Evolutionary conservation across 768 basidiomycete species (phyloP).

Genomic region (Boletus pseudopeckii): DNA sequence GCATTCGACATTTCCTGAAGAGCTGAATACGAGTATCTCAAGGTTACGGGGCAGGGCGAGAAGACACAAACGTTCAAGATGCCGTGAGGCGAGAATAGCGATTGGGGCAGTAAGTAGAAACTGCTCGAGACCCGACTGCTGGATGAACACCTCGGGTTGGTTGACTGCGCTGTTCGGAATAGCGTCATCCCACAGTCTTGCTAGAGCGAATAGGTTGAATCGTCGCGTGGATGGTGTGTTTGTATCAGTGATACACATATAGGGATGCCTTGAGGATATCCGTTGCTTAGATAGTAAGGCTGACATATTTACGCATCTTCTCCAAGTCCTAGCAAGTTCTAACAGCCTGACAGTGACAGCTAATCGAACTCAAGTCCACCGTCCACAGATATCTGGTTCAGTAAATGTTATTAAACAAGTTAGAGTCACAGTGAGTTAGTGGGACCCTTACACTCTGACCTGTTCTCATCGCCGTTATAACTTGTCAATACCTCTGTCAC

Average conservation of each 20-base stretch:
- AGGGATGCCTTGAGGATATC: not conserved
- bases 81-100: conserved; percentile 29
- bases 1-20: conserved; percentile 37
- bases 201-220: not conserved
- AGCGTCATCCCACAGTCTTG: not conserved
- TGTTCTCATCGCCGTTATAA: too few species aligned
- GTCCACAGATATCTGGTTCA: too few species aligned
- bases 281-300: not conserved
- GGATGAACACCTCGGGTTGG: conserved; percentile 1
- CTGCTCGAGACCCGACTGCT: not conserved
- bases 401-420: too few species aligned
- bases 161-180: not conserved
- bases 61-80: conserved; percentile 16
- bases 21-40: conserved; percentile 29
- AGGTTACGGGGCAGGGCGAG: conserved; percentile 6
- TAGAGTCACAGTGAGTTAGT: not conserved
- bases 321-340: not conserved
- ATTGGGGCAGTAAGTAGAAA: conserved; percentile 18
- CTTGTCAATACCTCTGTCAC: too few species aligned
- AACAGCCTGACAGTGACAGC: not conserved
- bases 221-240: not conserved
- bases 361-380: too few species aligned
- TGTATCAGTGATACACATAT: too few species aligned
- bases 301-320: not conserved
- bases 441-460: not conserved